Evolutionary conservation across 768 basidiomycete genomes (phyloP), one percentile per base, ranked within the genome.

Genomic region (Naganishia vaughanmartiniae): DNA sequence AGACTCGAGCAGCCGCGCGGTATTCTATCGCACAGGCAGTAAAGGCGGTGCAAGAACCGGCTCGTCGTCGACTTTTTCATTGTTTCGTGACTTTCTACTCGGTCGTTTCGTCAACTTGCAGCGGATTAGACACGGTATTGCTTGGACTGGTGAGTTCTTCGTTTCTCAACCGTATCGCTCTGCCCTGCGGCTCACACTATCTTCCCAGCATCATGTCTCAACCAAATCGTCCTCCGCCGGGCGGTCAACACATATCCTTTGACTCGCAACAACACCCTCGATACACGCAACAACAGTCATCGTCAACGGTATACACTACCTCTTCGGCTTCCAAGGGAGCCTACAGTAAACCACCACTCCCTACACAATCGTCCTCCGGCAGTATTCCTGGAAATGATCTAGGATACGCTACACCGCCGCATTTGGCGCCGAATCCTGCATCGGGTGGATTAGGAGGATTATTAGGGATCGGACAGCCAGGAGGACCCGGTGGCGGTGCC

Each of bases 401-500:
- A 6, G 45, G 63, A 30, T 65, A 65, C 63, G 45, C n/a, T 3
- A 51, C 48, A 24, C 48, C 39, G 42, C 26, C n/a, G n/a, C 63
- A 65, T 24, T 28, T 31, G 30, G 69, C 69, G 21, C 58, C 60
- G 30, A 46, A 36, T 17, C 69, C 69, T 19, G 34, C 34, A 9
- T 26, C 46, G 3, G 51, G 54, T 17, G 69, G 69, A 12, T 21
- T 70, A 4, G 69, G 48, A 21, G 69, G 60, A 17, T 39, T 70
- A 26, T 34, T 70, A 9, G 69, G 69, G 19, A 55, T 70, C 28
- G 69, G 69, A 21, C 58, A 70, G 19, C 53, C 69, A 19, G 69
- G 69, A 21, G 69, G 69, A 9, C 55, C 60, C 7, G 71, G 67
- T 21, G 71, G 58, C 2, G 67, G 58, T 45, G 71, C 66, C 33